Evolutionary conservation across 192 early-diverging fungal species (phyloP), one percentile per base, ranked within the genome.

Genomic region (Gigaspora rosea): DNA sequence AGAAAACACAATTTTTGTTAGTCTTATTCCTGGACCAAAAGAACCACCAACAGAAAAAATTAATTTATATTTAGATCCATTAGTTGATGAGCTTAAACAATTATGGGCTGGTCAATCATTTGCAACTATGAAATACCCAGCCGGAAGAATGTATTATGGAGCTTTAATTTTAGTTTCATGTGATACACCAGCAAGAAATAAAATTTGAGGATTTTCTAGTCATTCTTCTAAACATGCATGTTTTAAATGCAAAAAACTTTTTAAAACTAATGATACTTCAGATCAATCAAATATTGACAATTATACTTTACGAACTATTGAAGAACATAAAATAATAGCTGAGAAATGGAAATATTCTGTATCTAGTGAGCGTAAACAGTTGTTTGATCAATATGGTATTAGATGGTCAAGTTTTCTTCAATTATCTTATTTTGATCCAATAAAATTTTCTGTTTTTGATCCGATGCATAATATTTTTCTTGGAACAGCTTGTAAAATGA

Each of bases 31-130:
- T 67, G 41, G 36, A 5, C 16, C 65, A 35, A 27, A 67, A 35
- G 22, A 67, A 35, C 41, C 36, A 67, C 8, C 22, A 35, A 35
- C 36, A 46, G 35, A 15, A 35, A n/a, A 67, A 67, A 67, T 67
- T 35, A 27, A 67, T 15, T 12, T n/a, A 67, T 67, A 67, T 67
- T 35, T 67, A 0, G n/a, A 46, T 35, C 65, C 46, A 16, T 46
- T 67, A 67, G 65, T 67, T 67, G 8, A 67, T 67, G 33, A 67
- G 8, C 46, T 67, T 46, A 18, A 36, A 35, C 65, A 67, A 67
- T 67, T 67, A 67, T 67, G n/a, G 65, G 8, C 46, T 46, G 65
- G 65, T 8, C 65, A 67, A 67, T 18, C 36, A 33, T 33, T 66
- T 33, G 18, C 18, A 66, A 33, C 36, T 33, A 22, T 35, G 9